These are phyloP conservation scores for Cutaneotrichosporon spelunceum DNA, from an alignment of 1,284 basidiomycete genomes.

Conservation along the genomic window DNA sequence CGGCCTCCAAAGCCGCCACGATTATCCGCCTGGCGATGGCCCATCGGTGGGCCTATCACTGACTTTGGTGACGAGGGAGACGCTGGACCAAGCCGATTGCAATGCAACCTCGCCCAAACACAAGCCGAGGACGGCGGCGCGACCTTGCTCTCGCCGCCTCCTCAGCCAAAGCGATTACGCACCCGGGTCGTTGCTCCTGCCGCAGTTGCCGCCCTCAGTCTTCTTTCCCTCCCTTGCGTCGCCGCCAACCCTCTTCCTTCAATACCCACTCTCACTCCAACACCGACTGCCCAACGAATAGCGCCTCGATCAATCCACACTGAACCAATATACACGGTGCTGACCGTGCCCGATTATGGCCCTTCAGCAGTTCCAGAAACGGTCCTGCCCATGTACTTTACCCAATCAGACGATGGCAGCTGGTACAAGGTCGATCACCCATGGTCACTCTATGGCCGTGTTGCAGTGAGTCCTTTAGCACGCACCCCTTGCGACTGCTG, in stretches of 20 bases:
- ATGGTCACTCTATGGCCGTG: slow-evolving; percentile 40
- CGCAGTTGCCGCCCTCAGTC: slow-evolving; percentile 1
- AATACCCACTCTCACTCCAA: slow-evolving; percentile 1
- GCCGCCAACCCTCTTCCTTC: slow-evolving; percentile 5
- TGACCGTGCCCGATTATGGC: slow-evolving; percentile 1
- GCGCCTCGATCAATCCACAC: slow-evolving; percentile 7
- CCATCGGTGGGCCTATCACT: slow-evolving; percentile 25
- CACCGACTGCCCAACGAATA: neutral
- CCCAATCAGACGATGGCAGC: slow-evolving; percentile 29
- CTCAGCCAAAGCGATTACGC: neutral
- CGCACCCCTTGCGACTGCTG: neutral
- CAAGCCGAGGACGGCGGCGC: slow-evolving; percentile 1
- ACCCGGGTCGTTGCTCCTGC: slow-evolving; percentile 9
- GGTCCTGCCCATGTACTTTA: slow-evolving; percentile 36
- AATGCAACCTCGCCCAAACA: neutral
- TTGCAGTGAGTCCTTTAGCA: slow-evolving; percentile 15
- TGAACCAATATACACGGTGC: slow-evolving; percentile 1
- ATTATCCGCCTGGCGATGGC: slow-evolving; percentile 23
- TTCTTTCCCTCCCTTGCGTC: slow-evolving; percentile 1
- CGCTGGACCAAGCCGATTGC: slow-evolving; percentile 17
- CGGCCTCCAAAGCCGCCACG: slow-evolving; percentile 11
- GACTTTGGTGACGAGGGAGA: slow-evolving; percentile 27
- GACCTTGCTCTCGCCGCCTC: slow-evolving; percentile 1
- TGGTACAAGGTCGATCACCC: slow-evolving; percentile 34
- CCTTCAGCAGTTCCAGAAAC: slow-evolving; percentile 26